A percentile compares a stretch with the other conserved stretches of the same genome.
Evolutionary conservation across 2,329 filamentous ascomycete species (phyloP).

Genomic region (Neocucurbitaria cava): DNA sequence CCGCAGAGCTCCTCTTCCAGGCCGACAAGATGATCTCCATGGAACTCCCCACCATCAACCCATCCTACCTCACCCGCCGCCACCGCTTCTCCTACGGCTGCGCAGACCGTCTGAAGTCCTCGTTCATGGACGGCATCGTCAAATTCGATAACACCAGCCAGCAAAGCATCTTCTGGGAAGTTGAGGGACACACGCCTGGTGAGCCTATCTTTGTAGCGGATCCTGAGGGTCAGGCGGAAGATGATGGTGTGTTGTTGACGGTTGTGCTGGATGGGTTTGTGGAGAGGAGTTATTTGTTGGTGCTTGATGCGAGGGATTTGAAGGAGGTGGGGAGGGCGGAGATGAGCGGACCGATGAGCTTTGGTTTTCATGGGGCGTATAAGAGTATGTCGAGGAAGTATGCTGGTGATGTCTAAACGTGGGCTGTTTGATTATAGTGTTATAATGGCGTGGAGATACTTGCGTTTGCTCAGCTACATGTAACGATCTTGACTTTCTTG

Average conservation of each 20-base stretch:
- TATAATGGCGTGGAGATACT: too few relatives aligned
- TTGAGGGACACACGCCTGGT: slow-evolving; percentile 68
- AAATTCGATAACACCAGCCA: slow-evolving; percentile 69
- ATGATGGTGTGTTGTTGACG: slow-evolving; percentile 68
- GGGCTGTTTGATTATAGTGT: too few relatives aligned
- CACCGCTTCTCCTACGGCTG: slow-evolving; percentile 69
- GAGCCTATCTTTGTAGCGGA: slow-evolving; percentile 72
- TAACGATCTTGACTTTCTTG: too few relatives aligned
- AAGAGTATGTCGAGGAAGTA: slow-evolving; percentile 20
- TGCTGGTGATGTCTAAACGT: slow-evolving; percentile 19
- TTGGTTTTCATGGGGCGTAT: slow-evolving; percentile 72
- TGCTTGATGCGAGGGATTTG: slow-evolving; percentile 68
- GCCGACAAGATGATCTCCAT: slow-evolving; percentile 53
- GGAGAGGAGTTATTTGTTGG: slow-evolving; percentile 69
- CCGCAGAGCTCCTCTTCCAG: slow-evolving; percentile 18
- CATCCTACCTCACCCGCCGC: slow-evolving; percentile 57
- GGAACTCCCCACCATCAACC: slow-evolving; percentile 73
- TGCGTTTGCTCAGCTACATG: too few relatives aligned
- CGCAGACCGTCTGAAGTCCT: slow-evolving; percentile 63
- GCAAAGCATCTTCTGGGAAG: slow-evolving; percentile 63
- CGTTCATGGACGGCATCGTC: slow-evolving; percentile 67
- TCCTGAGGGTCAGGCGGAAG: slow-evolving; percentile 60
- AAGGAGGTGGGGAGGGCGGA: slow-evolving; percentile 70
- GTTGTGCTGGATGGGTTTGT: slow-evolving; percentile 69
- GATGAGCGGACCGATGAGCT: slow-evolving; percentile 64